Percentiles rank a stretch among this genome's conserved stretches.
phyloP scores from a whole-genome alignment of 371 early-diverging fungal genomes.

The Lichtheimia hyalospora region DNA sequence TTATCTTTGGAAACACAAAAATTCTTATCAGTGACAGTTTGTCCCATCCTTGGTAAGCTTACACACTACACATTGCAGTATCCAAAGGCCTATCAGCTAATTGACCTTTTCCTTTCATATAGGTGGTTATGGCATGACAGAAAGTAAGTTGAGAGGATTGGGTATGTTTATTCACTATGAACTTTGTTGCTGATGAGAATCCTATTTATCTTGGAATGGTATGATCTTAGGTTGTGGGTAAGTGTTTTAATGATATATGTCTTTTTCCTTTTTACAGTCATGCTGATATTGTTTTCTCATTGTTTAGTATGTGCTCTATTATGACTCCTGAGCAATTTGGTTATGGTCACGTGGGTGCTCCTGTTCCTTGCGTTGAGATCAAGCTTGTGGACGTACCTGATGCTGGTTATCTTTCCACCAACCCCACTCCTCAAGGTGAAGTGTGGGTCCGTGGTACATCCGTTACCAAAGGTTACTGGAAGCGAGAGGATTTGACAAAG shows the following conservation, averaged over 20 bases:
- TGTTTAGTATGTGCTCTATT: slow-evolving; percentile 38
- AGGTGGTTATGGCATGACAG: slow-evolving; percentile 68
- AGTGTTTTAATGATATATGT: background rate
- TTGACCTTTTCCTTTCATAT: background rate
- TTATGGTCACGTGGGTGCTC: slow-evolving; percentile 77
- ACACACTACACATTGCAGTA: background rate
- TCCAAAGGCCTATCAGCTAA: background rate
- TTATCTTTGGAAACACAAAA: slow-evolving; percentile 65
- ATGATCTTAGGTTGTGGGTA: background rate
- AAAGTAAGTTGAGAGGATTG: slow-evolving; percentile 5
- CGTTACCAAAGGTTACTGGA: slow-evolving; percentile 68
- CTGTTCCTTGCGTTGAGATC: slow-evolving; percentile 80
- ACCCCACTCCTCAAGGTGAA: slow-evolving; percentile 79
- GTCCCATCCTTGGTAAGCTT: slow-evolving; percentile 53
- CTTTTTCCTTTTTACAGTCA: background rate
- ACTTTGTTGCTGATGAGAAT: no score
- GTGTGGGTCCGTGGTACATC: slow-evolving; percentile 82
- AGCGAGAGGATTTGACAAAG: slow-evolving; percentile 70
- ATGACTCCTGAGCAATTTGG: slow-evolving; percentile 63
- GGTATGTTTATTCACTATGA: no score
- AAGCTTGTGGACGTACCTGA: slow-evolving; percentile 91
- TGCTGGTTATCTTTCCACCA: slow-evolving; percentile 70
- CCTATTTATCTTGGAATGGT: no score
- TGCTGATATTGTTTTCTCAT: background rate
- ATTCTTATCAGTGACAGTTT: slow-evolving; percentile 67